Evolutionary conservation across 1,139 yeast species (phyloP).

Genomic region (Kurtzmaniella natalensis): DNA sequence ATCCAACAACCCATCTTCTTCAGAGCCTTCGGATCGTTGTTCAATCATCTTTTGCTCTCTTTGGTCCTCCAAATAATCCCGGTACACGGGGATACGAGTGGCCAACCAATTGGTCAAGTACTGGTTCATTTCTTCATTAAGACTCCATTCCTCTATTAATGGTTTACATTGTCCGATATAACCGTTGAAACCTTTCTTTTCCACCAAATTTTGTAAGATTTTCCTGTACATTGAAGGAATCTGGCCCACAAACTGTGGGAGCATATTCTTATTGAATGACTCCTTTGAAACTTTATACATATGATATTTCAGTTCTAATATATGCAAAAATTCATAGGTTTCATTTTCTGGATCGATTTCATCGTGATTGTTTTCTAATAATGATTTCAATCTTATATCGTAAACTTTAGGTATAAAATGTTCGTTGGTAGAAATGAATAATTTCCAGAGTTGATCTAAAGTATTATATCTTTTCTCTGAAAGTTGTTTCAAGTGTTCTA

Average conservation of each 20-base stretch:
- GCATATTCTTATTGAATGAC: conserved; percentile 23
- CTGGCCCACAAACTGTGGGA: conserved; percentile 2
- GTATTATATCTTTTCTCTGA: conserved; percentile 22
- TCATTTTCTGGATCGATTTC: conserved; percentile 10
- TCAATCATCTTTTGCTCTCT: conserved; percentile 25
- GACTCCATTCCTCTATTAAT: conserved; percentile 36
- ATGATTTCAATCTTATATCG: conserved; percentile 9
- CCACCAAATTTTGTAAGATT: conserved; percentile 25
- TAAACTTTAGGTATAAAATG: conserved; percentile 24
- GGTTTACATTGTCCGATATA: conserved; percentile 29
- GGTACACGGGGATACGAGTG: conserved; percentile 19
- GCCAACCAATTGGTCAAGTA: conserved; percentile 20
- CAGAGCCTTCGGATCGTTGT: conserved; percentile 24
- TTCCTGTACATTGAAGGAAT: conserved; percentile 15
- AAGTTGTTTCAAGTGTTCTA: conserved; percentile 24
- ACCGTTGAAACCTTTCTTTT: conserved; percentile 24
- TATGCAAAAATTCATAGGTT: conserved; percentile 20
- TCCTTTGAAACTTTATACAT: conserved; percentile 16
- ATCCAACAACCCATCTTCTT: conserved; percentile 30
- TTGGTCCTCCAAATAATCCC: conserved; percentile 21
- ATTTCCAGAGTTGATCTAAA: conserved; percentile 31
- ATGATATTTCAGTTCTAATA: conserved; percentile 19
- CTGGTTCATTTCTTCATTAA: conserved; percentile 26
- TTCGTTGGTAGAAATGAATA: conserved; percentile 22
- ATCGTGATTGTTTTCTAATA: conserved; percentile 13